Percentiles rank a stretch among this genome's conserved stretches.
These are phyloP conservation scores for Orychophragmus violaceus DNA, from an alignment of 345 rosid genomes.

Conservation along the genomic window DNA sequence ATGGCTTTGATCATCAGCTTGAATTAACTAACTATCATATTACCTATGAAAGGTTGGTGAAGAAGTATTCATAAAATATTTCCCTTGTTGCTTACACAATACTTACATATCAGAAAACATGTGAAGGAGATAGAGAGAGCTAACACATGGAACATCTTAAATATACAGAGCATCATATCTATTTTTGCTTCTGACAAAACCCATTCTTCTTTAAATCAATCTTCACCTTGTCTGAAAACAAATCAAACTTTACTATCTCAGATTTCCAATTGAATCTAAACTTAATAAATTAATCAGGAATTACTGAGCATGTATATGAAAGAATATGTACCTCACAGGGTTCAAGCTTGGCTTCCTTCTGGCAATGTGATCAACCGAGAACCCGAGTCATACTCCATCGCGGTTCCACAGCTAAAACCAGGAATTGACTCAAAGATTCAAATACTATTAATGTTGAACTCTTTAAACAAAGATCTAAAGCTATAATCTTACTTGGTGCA, in stretches of 20 bases:
- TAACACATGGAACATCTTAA: slow-evolving; percentile 31
- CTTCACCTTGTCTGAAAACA: not conserved
- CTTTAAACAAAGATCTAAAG: not conserved
- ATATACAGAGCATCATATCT: slow-evolving; percentile 24
- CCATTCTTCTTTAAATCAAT: slow-evolving; percentile 19
- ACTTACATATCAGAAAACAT: slow-evolving; percentile 31
- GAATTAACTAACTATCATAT: not conserved
- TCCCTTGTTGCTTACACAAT: slow-evolving; percentile 24
- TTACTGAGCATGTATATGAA: not conserved
- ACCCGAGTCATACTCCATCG: slow-evolving; percentile 46
- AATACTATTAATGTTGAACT: not conserved
- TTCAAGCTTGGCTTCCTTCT: slow-evolving; percentile 72
- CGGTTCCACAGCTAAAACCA: slow-evolving; percentile 63
- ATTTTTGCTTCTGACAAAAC: slow-evolving; percentile 29
- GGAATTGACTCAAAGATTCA: not conserved
- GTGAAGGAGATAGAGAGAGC: slow-evolving; percentile 22
- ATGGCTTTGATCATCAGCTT: not conserved
- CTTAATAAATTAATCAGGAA: not conserved
- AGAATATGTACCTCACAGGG: slow-evolving; percentile 28
- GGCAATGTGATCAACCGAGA: slow-evolving; percentile 77
- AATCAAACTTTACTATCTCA: not conserved
- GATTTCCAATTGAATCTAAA: not conserved
- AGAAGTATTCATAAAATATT: slow-evolving; percentile 14
- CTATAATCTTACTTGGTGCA: slow-evolving; percentile 70
- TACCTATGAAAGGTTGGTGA: slow-evolving; percentile 7